A percentile compares a stretch with the other conserved stretches of the same genome.
phyloP scores from a whole-genome alignment of 1,284 basidiomycete species.

The Cystobasidiaceae sp. region DNA sequence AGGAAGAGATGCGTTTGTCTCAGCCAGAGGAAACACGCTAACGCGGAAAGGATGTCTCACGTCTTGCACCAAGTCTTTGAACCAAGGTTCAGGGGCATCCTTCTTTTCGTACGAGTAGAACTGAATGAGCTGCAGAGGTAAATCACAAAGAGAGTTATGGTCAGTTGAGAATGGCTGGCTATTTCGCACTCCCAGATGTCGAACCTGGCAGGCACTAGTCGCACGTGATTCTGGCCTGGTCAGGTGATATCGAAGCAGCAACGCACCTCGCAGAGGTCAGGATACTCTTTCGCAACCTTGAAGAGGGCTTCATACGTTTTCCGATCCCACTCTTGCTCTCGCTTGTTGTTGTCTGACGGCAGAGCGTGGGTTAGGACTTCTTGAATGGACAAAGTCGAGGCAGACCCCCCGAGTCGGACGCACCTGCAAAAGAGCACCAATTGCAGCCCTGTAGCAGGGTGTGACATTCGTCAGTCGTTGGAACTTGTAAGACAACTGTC shows the following conservation, averaged over 20 bases:
- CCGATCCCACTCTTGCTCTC: constrained; percentile 49
- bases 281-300: constrained; percentile 44
- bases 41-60: constrained; percentile 46
- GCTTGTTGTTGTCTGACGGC: constrained; percentile 46
- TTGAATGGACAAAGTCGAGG: no score
- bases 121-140: constrained; percentile 47
- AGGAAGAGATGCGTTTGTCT: neutral
- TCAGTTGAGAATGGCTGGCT: no score
- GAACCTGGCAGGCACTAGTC: no score
- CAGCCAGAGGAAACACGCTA: neutral
- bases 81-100: constrained; percentile 52
- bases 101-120: constrained; percentile 49
- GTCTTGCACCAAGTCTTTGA: constrained; percentile 53
- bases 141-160: neutral
- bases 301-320: constrained; percentile 35
- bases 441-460: constrained; percentile 55
- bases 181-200: no score
- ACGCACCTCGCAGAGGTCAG: constrained; percentile 54
- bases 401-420: no score
- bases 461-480: neutral
- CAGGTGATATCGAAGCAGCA: constrained; percentile 13
- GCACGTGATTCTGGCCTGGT: neutral
- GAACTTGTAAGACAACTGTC: neutral
- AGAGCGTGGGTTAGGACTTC: neutral
- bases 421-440: constrained; percentile 57